Base-by-base conservation (phyloP, 2,329 filamentous ascomycete species). In the Pyrenophora tritici-repentis region DNA sequence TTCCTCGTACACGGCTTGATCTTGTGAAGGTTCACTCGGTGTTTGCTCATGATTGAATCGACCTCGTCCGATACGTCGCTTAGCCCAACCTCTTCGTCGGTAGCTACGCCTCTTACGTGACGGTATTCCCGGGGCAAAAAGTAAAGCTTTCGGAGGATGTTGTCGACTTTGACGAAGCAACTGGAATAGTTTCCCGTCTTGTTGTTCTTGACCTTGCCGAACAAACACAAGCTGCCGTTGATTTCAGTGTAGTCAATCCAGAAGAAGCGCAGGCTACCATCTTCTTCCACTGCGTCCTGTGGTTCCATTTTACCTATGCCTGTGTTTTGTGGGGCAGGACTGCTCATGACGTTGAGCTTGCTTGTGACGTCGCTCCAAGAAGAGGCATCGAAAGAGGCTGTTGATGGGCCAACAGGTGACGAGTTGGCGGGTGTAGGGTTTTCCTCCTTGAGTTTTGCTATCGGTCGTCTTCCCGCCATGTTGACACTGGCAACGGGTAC, bases 181-280 rank as follows among this genome's bases (percentile, higher is more conserved):
- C 94, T 99, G 53, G 91, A 88, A 69, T 90, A 92, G 36, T 80
- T 79, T 43, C 84, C 86, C 1, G 85, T 90, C 65, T 86, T 88
- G 73, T 92, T 96, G 77, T 97, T 91, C 65, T 91, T 86, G 18
- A 97, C 93, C 71, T 99, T 99, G 58, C 94, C 94, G 68, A 99
- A 97, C 9, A 99, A 82, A 72, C 91, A 97, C 8, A 99, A 79
- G 62, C 87, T 94, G 52, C 93, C 93, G 65, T 92, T 91, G 70
- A 96, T 80, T 70, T 99, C 94, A 1, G 88, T 91, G 68, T 96
- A 99, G 74, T 99, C 94, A 6, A 90, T 88, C 94, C 94, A 99
- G 78, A 97, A 99, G 78, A 99, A 91, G 61, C 88, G 87, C 24
- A 99, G 80, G 62, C 89, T 95, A 31, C 93, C 94, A 67, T 99